These are phyloP conservation scores for Exophiala calicioides DNA, from an alignment of 2,329 filamentous ascomycete genomes.

Conservation along the genomic window DNA sequence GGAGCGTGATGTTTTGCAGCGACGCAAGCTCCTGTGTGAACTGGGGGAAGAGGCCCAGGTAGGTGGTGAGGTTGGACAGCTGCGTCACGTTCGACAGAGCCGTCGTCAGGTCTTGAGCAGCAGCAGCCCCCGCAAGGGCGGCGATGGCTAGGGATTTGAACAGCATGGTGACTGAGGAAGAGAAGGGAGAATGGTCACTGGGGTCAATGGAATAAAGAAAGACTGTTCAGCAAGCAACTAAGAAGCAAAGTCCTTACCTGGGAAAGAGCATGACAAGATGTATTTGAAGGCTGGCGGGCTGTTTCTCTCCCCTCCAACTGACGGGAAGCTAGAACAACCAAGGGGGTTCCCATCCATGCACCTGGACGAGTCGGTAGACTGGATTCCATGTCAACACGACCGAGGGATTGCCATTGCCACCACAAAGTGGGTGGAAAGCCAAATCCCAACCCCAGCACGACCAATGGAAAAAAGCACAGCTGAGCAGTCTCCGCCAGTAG, in stretches of 20 bases:
- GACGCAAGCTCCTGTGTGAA: slow-evolving; percentile 33
- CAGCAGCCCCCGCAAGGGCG: slow-evolving; percentile 27
- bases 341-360: background rate
- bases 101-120: slow-evolving; percentile 28
- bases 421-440: too few relatives aligned
- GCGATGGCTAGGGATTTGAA: slow-evolving; percentile 28
- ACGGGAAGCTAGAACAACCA: too few relatives aligned
- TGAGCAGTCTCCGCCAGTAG: too few relatives aligned
- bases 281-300: background rate
- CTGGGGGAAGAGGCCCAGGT: slow-evolving; percentile 20
- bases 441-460: too few relatives aligned
- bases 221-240: background rate
- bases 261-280: background rate
- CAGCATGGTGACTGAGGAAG: slow-evolving; percentile 28
- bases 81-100: slow-evolving; percentile 16
- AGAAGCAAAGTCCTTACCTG: too few relatives aligned
- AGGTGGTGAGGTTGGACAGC: slow-evolving; percentile 27
- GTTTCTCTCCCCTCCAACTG: background rate
- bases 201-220: too few relatives aligned
- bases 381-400: too few relatives aligned
- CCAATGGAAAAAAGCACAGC: too few relatives aligned
- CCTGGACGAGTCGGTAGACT: too few relatives aligned
- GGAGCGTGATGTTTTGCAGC: slow-evolving; percentile 57
- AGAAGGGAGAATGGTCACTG: background rate
- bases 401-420: too few relatives aligned